Conservation (phyloP, 176 grass and related monocot genomes). For the Echinochloa phyllopogon region DNA sequence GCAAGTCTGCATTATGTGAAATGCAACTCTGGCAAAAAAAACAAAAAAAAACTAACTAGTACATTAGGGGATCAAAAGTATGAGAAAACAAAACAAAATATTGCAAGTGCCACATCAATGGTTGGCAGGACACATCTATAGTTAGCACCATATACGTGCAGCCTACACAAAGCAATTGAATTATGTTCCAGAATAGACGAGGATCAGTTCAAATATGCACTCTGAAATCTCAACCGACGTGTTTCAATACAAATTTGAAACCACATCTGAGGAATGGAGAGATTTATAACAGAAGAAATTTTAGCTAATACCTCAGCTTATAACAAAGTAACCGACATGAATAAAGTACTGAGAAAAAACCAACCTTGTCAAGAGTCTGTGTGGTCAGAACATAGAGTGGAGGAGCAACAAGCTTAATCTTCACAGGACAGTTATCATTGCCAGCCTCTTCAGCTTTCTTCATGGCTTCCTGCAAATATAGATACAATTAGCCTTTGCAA, state of each 20-base stretch:
- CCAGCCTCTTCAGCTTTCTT: slow-evolving; percentile 84
- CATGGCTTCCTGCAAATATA: slow-evolving; percentile 73
- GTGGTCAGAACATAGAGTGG: slow-evolving; percentile 93
- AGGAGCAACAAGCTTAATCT: slow-evolving; percentile 90
- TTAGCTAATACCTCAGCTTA: slow-evolving; percentile 10
- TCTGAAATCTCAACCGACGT: background rate
- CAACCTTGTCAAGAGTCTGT: slow-evolving; percentile 90
- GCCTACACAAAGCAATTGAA: background rate
- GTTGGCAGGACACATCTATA: background rate
- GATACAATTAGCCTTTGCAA: background rate
- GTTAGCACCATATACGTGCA: background rate
- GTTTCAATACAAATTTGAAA: background rate
- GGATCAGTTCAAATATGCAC: background rate
- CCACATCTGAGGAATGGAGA: background rate
- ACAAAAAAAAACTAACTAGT: background rate
- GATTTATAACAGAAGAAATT: background rate
- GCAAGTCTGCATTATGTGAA: background rate
- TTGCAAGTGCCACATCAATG: background rate
- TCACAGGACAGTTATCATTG: slow-evolving; percentile 83
- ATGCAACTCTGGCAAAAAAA: background rate
- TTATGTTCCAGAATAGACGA: background rate
- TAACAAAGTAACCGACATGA: background rate
- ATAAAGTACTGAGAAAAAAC: slow-evolving; percentile 26
- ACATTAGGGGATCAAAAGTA: background rate
- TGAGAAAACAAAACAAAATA: background rate